Base-by-base conservation (phyloP, 176 grass and related monocot genomes). In the Chrysopogon serrulatus region DNA sequence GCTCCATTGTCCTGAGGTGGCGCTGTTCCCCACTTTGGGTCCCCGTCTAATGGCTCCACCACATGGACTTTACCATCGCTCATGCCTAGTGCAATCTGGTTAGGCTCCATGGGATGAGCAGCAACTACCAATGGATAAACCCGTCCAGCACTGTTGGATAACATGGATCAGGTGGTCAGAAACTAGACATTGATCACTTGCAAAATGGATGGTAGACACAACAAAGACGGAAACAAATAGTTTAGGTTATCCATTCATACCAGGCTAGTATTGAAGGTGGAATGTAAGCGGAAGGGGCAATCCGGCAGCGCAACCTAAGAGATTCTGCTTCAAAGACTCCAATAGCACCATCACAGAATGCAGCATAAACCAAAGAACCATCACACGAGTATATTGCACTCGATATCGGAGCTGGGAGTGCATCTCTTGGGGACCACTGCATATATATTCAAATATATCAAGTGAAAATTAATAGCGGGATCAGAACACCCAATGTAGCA, bases 301-400 rank as follows among this genome's bases (percentile, higher is more conserved):
- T 94, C 85, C 93, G 83, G 81, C 97, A 99, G 24, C 91, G 87
- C 56, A 99, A 83, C 59, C 91, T 86, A 62, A 96, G 86, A 37
- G 83, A 92, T 34, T 99, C 91, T 0, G 88, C 89, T 91, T 99
- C 97, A n/a, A 99, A 99, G 39, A 99, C 93, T 89, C 97, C 97
- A 79, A 99, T 53, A 70, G 97, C 93, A 48, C 93, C 97, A 85
- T 99, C 97, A 23, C 91, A 90, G 74, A 99, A 99, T 65, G 86
- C 87, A 51, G 97, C 86, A 18, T 91, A 99, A 30, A 99, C 73
- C 75, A 94, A 83, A 24, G 89, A 73, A 84, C 93, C 91, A 39
- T 99, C 97, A 30, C 97, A 99, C 0, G 97, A 99, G 86, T 99
- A 99, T 89, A 99, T 94, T 61, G 97, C 97, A 87, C 90, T 94